Percentiles rank a stretch among this genome's conserved stretches.
These are phyloP conservation scores for Colletotrichum liriopes DNA, from an alignment of 2,329 filamentous ascomycete genomes.

Conservation along the genomic window DNA sequence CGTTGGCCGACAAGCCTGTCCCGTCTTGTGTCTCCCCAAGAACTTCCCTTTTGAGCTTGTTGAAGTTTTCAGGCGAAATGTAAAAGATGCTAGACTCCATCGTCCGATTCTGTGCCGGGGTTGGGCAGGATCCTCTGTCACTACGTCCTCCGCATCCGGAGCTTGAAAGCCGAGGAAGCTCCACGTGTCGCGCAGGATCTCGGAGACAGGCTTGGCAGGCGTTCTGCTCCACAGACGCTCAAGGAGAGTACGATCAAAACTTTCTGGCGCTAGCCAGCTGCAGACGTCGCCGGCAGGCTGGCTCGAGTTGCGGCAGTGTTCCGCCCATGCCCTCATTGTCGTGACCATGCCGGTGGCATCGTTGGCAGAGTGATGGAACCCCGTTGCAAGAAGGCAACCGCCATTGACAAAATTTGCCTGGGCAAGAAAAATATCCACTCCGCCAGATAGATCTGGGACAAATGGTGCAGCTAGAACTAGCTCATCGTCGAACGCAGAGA, in stretches of 20 bases:
- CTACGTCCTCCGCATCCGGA: slow-evolving; percentile 17
- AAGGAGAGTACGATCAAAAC: slow-evolving; percentile 51
- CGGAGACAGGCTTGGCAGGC: slow-evolving; percentile 44
- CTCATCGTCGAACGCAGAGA: slow-evolving; percentile 49
- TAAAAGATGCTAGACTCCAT: slow-evolving; percentile 40
- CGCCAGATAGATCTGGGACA: slow-evolving; percentile 43
- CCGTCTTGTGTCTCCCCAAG: slow-evolving; percentile 43
- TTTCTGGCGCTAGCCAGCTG: slow-evolving; percentile 51
- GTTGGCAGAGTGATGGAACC: slow-evolving; percentile 31
- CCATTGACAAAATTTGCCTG: slow-evolving; percentile 53
- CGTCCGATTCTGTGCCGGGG: neutral
- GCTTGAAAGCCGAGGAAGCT: slow-evolving; percentile 48
- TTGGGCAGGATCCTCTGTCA: neutral
- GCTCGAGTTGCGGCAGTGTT: slow-evolving; percentile 50
- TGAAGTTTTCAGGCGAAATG: slow-evolving; percentile 27
- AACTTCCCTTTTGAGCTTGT: slow-evolving; percentile 53
- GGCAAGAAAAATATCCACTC: slow-evolving; percentile 48
- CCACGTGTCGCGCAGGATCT: slow-evolving; percentile 46
- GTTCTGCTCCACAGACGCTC: slow-evolving; percentile 50
- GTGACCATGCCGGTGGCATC: slow-evolving; percentile 51
- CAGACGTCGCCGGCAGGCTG: slow-evolving; percentile 41
- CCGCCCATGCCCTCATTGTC: slow-evolving; percentile 51
- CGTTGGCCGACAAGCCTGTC: slow-evolving; percentile 52
- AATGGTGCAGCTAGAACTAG: slow-evolving; percentile 46
- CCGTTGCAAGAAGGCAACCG: slow-evolving; percentile 47